phyloP scores from a whole-genome alignment of 148 eudicot genomes.

The Fagopyrum homotropicum region DNA sequence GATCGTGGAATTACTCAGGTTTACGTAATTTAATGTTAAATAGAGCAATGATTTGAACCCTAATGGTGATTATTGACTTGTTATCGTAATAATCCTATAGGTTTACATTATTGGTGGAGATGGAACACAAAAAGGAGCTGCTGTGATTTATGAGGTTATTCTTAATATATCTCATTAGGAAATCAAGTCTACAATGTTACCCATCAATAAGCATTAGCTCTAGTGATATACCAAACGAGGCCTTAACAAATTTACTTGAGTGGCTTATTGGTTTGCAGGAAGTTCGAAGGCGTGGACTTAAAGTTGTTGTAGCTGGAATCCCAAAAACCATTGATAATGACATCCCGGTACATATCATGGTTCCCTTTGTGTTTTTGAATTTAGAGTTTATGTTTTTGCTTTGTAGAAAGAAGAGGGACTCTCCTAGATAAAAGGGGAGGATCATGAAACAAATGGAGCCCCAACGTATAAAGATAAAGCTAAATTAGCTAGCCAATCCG shows the following conservation, averaged over 20 bases:
- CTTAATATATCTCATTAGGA: neutral
- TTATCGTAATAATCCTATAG: conserved; percentile 19
- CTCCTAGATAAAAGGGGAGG: no score
- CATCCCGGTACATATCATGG: conserved; percentile 53
- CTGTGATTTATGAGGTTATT: conserved; percentile 64
- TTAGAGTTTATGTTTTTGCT: neutral
- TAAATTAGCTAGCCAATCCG: no score
- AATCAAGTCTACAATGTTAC: neutral
- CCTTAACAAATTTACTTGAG: neutral
- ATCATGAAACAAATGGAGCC: no score
- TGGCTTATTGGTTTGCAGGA: conserved; percentile 47
- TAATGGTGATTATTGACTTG: neutral
- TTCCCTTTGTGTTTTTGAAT: no score
- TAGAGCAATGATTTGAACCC: neutral
- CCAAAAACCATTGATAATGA: conserved; percentile 98
- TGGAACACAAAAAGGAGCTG: conserved; percentile 90
- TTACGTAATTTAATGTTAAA: neutral
- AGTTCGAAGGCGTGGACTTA: conserved; percentile 68
- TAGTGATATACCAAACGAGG: neutral
- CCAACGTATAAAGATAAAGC: no score
- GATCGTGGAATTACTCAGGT: conserved; percentile 95
- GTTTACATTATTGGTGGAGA: conserved; percentile 93
- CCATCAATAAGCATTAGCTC: neutral
- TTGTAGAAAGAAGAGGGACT: no score
- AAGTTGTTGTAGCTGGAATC: conserved; percentile 79